Percentiles rank a stretch among this genome's conserved stretches.
Evolutionary conservation across 2,329 filamentous ascomycete species (phyloP).

Genomic region (Claviceps pusilla): DNA sequence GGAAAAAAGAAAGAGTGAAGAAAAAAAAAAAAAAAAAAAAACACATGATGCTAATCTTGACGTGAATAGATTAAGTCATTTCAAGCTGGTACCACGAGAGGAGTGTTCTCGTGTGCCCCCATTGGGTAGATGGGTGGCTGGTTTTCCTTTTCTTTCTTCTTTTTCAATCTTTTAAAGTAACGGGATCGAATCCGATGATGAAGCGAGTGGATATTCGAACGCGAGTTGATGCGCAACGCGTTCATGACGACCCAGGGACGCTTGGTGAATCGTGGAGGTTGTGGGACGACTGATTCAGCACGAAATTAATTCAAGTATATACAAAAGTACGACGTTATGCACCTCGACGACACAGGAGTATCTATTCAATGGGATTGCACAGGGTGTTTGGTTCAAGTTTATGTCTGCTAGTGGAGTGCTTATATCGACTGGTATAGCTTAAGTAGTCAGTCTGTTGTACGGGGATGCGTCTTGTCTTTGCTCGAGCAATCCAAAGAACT

Average conservation of each 20-base stretch:
- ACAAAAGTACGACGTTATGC: background rate
- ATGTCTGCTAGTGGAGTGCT: background rate
- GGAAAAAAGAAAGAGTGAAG: background rate
- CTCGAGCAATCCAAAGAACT: no score
- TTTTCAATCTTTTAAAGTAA: background rate
- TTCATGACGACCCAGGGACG: background rate
- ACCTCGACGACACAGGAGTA: background rate
- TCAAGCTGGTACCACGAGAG: conserved; percentile 4
- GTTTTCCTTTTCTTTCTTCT: background rate
- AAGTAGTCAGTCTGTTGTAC: no score
- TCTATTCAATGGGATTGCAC: background rate
- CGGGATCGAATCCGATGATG: background rate
- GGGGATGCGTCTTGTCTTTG: no score
- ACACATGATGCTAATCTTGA: background rate
- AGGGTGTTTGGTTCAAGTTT: background rate
- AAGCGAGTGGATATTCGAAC: background rate
- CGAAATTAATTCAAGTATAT: background rate
- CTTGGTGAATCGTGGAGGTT: background rate
- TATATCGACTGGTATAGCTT: background rate
- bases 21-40: background rate
- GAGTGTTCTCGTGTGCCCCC: conserved; percentile 9
- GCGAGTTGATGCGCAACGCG: background rate
- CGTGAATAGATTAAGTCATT: conserved; percentile 5
- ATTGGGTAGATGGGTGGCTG: conserved; percentile 2
- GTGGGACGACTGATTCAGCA: background rate